Conservation (phyloP, 1,284 basidiomycete genomes). For the Sporisorium sorghi region DNA sequence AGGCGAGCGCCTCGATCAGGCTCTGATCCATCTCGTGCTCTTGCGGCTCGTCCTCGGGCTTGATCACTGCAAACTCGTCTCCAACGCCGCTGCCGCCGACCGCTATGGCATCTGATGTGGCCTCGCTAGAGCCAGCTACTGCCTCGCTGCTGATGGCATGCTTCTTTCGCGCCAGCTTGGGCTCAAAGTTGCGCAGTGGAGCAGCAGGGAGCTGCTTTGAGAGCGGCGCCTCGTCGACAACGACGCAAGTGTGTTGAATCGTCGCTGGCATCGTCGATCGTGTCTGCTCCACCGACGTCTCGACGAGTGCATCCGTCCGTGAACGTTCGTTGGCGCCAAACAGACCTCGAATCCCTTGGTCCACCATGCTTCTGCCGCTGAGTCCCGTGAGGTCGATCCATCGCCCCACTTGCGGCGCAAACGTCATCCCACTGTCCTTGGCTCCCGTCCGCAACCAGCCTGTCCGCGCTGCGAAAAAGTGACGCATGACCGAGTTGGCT, state of each 20-base stretch:
- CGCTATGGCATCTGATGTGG: neutral
- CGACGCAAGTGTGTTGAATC: conserved; percentile 63
- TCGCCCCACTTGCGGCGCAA: conserved; percentile 50
- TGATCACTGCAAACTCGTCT: conserved; percentile 18
- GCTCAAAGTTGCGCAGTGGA: conserved; percentile 46
- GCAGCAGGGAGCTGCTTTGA: conserved; percentile 25
- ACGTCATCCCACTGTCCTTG: conserved; percentile 38
- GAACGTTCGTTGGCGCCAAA: conserved; percentile 35
- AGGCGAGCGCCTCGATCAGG: conserved; percentile 61
- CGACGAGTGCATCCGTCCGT: conserved; percentile 35
- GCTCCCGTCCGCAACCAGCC: conserved; percentile 66
- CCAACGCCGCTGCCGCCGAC: neutral
- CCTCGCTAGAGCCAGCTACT: neutral
- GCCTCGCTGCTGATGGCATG: neutral
- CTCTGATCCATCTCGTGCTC: conserved; percentile 54
- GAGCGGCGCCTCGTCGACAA: conserved; percentile 56
- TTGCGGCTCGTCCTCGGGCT: conserved; percentile 30
- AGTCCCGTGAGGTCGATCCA: conserved; percentile 67
- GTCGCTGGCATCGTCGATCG: conserved; percentile 49
- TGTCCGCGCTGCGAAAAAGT: conserved; percentile 66
- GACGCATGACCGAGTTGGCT: conserved; percentile 66
- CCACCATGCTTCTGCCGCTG: conserved; percentile 48
- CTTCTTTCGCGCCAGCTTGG: conserved; percentile 34
- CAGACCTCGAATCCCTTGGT: conserved; percentile 45
- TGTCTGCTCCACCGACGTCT: conserved; percentile 24